Percentiles rank a stretch among this genome's conserved stretches.
Conservation (phyloP, 2,329 filamentous ascomycete species). For the Aspergillaceae sp. region DNA sequence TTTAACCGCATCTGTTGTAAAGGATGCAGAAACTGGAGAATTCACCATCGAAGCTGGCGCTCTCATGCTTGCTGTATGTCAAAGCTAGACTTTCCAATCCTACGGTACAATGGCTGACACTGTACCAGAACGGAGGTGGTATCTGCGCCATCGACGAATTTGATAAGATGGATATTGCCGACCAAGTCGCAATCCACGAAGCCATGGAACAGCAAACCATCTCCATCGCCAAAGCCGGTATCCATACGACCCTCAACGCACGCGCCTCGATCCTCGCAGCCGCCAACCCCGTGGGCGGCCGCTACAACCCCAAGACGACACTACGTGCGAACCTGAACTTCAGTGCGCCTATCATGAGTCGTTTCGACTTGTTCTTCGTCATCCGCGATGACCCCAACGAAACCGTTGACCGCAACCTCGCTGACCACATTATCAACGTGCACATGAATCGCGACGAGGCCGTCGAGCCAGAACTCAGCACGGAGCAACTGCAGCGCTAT, state of each 20-base stretch:
- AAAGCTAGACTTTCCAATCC: neutral
- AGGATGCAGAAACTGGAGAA: conserved; percentile 96
- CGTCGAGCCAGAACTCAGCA: conserved; percentile 86
- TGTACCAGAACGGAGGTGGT: conserved; percentile 59
- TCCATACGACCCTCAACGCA: conserved; percentile 94
- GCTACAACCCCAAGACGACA: conserved; percentile 92
- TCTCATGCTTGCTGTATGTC: conserved; percentile 72
- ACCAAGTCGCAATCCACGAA: conserved; percentile 98
- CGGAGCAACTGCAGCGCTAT: conserved; percentile 91
- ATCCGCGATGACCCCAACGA: conserved; percentile 96
- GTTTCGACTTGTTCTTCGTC: conserved; percentile 98
- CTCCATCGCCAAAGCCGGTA: conserved; percentile 95
- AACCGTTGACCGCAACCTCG: conserved; percentile 77
- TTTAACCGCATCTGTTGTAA: conserved; percentile 93
- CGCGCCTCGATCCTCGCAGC: conserved; percentile 91
- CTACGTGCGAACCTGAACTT: conserved; percentile 95
- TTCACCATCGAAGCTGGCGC: conserved; percentile 98
- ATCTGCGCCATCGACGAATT: conserved; percentile 99
- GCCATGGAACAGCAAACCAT: conserved; percentile 99
- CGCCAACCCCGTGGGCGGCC: conserved; percentile 87
- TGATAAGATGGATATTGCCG: conserved; percentile 97
- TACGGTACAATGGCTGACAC: too few relatives aligned
- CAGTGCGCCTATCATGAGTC: conserved; percentile 97
- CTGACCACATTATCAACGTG: conserved; percentile 87
- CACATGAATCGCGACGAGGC: conserved; percentile 90